Percentiles rank a stretch among this genome's conserved stretches.
Evolutionary conservation across 305 asterid genomes (phyloP).

Genomic region (Rubia peregrina): DNA sequence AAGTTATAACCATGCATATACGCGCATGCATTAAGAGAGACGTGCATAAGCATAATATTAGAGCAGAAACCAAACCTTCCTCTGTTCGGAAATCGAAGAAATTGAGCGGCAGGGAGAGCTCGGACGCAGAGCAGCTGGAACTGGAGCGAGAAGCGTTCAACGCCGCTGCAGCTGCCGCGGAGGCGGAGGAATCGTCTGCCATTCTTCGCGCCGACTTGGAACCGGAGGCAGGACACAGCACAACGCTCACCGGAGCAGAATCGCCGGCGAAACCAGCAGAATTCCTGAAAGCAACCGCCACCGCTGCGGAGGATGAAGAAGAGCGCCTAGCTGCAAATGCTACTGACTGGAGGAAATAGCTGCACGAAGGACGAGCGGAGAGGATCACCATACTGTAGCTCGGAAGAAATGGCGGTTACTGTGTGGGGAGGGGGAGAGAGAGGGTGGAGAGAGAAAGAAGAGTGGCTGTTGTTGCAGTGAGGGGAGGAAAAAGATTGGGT

Average conservation of each 20-base stretch:
- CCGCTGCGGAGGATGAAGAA: neutral
- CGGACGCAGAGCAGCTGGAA: slow-evolving; percentile 26
- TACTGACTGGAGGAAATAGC: slow-evolving; percentile 25
- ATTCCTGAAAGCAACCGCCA: slow-evolving; percentile 23
- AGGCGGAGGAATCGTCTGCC: slow-evolving; percentile 29
- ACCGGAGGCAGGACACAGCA: slow-evolving; percentile 31
- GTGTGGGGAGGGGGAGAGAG: slow-evolving; percentile 10
- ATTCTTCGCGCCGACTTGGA: slow-evolving; percentile 26
- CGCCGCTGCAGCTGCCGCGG: slow-evolving; percentile 20
- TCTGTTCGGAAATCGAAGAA: slow-evolving; percentile 56
- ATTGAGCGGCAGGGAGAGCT: slow-evolving; percentile 38
- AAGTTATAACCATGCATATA: neutral
- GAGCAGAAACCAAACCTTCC: slow-evolving; percentile 35
- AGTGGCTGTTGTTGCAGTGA: slow-evolving; percentile 10
- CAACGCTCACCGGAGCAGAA: slow-evolving; percentile 11
- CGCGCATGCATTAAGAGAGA: slow-evolving; percentile 1
- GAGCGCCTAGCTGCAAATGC: slow-evolving; percentile 27
- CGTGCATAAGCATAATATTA: neutral
- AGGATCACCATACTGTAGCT: slow-evolving; percentile 23
- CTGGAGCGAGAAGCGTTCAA: slow-evolving; percentile 42
- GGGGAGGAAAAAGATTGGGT: slow-evolving; percentile 5
- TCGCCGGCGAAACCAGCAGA: slow-evolving; percentile 22
- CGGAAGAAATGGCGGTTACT: neutral
- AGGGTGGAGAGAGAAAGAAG: neutral
- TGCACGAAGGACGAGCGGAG: slow-evolving; percentile 29